phyloP scores from a whole-genome alignment of 805 yeast species.

The Starmerella asiatica region DNA sequence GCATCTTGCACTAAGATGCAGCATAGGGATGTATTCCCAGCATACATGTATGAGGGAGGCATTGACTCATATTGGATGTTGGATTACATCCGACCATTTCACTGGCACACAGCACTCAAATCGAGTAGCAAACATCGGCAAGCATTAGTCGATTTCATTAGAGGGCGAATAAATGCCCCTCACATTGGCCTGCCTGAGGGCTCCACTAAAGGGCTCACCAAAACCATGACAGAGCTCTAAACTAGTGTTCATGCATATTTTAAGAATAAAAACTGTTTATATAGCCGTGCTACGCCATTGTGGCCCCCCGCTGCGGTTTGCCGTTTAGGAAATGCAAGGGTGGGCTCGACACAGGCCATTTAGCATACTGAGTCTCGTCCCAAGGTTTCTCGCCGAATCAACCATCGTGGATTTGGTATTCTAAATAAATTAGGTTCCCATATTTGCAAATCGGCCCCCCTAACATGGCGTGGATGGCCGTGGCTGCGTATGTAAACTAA shows the following conservation, averaged over 20 bases:
- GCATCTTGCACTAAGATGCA: too few species aligned
- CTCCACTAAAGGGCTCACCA: too few species aligned
- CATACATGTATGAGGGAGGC: too few species aligned
- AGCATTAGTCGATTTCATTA: too few species aligned
- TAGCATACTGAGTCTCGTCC: slow-evolving; percentile 52
- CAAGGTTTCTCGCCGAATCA: slow-evolving; percentile 45
- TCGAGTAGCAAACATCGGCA: slow-evolving; percentile 77
- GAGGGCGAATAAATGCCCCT: too few species aligned
- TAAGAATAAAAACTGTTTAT: too few species aligned
- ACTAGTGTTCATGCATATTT: too few species aligned
- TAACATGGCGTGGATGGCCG: slow-evolving; percentile 33
- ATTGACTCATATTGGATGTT: too few species aligned
- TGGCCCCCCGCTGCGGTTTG: slow-evolving; percentile 46
- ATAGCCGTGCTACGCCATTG: slow-evolving; percentile 81
- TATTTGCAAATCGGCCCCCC: not conserved
- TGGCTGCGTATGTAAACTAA: slow-evolving; percentile 68
- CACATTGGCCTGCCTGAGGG: too few species aligned
- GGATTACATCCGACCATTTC: slow-evolving; percentile 28
- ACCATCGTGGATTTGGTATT: slow-evolving; percentile 41
- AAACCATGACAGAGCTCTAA: too few species aligned
- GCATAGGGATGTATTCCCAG: too few species aligned
- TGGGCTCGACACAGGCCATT: slow-evolving; percentile 8
- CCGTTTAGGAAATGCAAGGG: slow-evolving; percentile 7
- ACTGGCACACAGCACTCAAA: slow-evolving; percentile 64
- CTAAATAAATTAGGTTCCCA: slow-evolving; percentile 26